Conservation (phyloP, 768 basidiomycete species). For the Phanerochaete sordida region DNA sequence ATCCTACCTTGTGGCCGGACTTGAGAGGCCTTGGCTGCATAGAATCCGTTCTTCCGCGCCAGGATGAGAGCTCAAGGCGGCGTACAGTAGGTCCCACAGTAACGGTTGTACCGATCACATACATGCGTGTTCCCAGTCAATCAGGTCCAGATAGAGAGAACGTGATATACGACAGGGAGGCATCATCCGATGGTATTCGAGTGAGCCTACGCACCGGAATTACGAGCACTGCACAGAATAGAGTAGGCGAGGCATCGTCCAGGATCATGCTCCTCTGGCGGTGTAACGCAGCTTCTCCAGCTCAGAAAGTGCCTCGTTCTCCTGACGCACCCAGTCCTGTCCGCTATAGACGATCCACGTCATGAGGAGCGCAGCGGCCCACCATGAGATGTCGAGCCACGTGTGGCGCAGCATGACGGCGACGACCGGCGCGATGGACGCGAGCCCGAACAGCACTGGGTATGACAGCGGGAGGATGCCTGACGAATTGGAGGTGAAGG, state of each 20-base stretch:
- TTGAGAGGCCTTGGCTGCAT: no score
- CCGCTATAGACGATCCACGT: constrained; percentile 14
- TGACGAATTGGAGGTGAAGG: not conserved
- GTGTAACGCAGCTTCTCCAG: constrained; percentile 23
- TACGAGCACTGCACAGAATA: no score
- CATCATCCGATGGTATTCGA: no score
- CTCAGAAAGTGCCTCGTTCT: constrained; percentile 15
- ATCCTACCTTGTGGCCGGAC: no score
- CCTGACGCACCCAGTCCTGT: constrained; percentile 17
- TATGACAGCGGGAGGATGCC: constrained; percentile 11
- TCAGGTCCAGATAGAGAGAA: no score
- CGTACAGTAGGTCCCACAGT: no score
- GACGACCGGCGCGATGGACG: constrained; percentile 15
- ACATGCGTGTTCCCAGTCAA: no score
- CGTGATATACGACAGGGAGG: no score
- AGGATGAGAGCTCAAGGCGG: no score
- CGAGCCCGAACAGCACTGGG: constrained; percentile 6
- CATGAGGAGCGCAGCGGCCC: constrained; percentile 13
- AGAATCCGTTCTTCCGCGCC: no score
- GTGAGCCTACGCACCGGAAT: no score
- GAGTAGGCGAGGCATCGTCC: not conserved
- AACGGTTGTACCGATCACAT: no score
- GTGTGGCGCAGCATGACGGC: constrained; percentile 12
- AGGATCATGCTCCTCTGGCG: constrained; percentile 21
- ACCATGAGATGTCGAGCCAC: constrained; percentile 22